Percentiles rank a stretch among this genome's conserved stretches.
Conservation (phyloP, 768 basidiomycete species). For the Russula sp. region DNA sequence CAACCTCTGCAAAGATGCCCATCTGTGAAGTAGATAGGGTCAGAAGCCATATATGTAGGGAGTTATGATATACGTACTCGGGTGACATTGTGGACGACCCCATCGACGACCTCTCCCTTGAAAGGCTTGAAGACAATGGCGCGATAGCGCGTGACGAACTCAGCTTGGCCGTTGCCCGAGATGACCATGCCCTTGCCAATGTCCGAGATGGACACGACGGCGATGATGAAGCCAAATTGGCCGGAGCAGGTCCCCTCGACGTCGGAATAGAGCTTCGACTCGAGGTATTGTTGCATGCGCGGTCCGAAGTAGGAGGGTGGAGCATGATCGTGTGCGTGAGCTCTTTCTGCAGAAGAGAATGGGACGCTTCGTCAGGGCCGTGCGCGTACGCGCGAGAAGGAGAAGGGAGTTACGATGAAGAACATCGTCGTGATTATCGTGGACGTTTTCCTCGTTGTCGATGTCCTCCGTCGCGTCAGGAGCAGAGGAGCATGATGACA, state of each 20-base stretch:
- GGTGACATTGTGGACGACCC: conserved; percentile 91
- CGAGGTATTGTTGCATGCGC: conserved; percentile 89
- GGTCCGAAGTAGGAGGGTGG: conserved; percentile 99
- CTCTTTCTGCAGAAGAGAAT: conserved; percentile 66
- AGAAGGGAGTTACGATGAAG: conserved; percentile 25
- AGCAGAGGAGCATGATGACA: not conserved
- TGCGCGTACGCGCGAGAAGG: not conserved
- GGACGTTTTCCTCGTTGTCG: not conserved
- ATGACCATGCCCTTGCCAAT: conserved; percentile 92
- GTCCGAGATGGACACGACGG: conserved; percentile 84
- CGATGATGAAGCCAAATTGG: conserved; percentile 91
- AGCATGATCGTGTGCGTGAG: conserved; percentile 96
- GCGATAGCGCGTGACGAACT: conserved; percentile 90
- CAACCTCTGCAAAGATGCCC: conserved; percentile 98
- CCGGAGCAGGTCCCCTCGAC: conserved; percentile 98
- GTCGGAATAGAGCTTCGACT: conserved; percentile 90
- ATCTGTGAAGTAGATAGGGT: conserved; percentile 51
- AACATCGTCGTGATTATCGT: conserved; percentile 18
- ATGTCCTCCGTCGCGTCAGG: not conserved
- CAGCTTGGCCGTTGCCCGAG: conserved; percentile 89
- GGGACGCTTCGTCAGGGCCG: conserved; percentile 1
- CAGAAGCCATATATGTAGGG: no score
- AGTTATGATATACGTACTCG: conserved; percentile 56
- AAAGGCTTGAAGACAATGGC: conserved; percentile 99
- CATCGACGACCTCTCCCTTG: conserved; percentile 98